Conservation (phyloP, 2,329 filamentous ascomycete genomes). For the Verticillium nubilum region DNA sequence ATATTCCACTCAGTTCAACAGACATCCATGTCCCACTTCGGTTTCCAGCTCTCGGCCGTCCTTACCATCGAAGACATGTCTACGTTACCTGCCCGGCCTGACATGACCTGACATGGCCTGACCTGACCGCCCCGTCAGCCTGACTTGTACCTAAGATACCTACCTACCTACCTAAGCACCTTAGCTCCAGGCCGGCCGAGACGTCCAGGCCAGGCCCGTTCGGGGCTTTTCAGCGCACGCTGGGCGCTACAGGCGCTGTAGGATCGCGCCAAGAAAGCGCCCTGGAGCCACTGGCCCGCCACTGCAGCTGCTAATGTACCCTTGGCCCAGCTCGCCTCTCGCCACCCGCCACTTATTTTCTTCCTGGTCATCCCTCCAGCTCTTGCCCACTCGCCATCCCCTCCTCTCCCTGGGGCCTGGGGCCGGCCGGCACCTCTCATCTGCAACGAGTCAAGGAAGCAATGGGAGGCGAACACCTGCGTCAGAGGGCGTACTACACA, state of each 20-base stretch:
- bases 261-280: neutral
- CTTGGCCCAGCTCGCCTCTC: neutral
- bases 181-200: neutral
- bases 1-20: neutral
- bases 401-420: neutral
- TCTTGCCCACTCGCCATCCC: neutral
- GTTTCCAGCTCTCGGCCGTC: neutral
- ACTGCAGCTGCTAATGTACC: neutral
- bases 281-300: neutral
- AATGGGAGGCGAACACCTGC: neutral
- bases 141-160: too few relatives aligned
- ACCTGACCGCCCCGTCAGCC: too few relatives aligned
- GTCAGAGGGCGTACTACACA: neutral
- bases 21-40: neutral
- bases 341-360: neutral
- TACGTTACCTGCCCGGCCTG: neutral
- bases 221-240: neutral
- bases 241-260: neutral
- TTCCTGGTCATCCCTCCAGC: neutral
- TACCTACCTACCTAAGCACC: neutral
- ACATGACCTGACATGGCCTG: too few relatives aligned
- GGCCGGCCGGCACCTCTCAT: too few relatives aligned
- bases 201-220: neutral
- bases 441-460: neutral
- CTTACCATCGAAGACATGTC: neutral